Conservation (phyloP, 1,139 yeast genomes). For the Protomyces arabidopsidicola region DNA sequence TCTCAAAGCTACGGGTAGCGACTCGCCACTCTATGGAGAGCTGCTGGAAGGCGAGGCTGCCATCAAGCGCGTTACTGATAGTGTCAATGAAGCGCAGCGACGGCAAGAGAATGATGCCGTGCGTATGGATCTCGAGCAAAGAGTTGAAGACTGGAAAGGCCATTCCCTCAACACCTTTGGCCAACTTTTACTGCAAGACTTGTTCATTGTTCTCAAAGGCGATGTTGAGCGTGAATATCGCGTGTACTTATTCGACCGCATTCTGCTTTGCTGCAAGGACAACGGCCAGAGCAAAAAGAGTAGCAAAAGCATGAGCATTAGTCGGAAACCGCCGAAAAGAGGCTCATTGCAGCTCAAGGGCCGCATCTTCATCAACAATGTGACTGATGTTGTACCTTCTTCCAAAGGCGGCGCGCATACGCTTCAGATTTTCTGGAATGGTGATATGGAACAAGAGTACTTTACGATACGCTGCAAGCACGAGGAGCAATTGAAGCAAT, state of each 20-base stretch:
- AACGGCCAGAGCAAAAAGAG: slow-evolving; percentile 34
- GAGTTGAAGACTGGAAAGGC: slow-evolving; percentile 93
- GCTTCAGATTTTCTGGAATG: slow-evolving; percentile 33
- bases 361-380: slow-evolving; percentile 43
- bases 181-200: slow-evolving; percentile 71
- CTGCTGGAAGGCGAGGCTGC: slow-evolving; percentile 64
- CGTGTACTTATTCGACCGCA: slow-evolving; percentile 81
- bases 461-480: slow-evolving; percentile 34
- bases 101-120: slow-evolving; percentile 78
- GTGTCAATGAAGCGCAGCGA: slow-evolving; percentile 91
- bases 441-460: slow-evolving; percentile 32
- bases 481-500: slow-evolving; percentile 34
- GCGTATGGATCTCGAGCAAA: slow-evolving; percentile 60
- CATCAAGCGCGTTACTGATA: slow-evolving; percentile 68
- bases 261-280: slow-evolving; percentile 72
- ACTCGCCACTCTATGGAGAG: slow-evolving; percentile 61
- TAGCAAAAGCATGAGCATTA: slow-evolving; percentile 25
- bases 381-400: slow-evolving; percentile 38
- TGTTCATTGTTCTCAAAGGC: slow-evolving; percentile 65
- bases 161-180: slow-evolving; percentile 79
- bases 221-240: slow-evolving; percentile 84
- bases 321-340: slow-evolving; percentile 31
- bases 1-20: slow-evolving; percentile 56
- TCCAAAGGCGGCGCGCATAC: slow-evolving; percentile 28
- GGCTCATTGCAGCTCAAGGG: slow-evolving; percentile 42